Evolutionary conservation across 345 rosid genomes (phyloP).

Genomic region (Turnera subulata): DNA sequence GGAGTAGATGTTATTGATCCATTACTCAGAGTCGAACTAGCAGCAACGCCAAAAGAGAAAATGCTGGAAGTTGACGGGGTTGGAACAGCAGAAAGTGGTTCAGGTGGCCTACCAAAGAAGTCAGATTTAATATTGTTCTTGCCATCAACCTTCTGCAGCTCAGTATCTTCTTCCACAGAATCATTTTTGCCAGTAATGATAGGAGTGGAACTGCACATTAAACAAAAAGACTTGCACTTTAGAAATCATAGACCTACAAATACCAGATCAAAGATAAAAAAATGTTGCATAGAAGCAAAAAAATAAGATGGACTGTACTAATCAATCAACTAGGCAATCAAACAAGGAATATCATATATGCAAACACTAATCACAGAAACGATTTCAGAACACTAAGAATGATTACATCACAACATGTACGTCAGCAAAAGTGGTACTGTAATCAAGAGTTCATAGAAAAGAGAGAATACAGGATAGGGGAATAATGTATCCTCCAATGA

Average conservation of each 20-base stretch:
- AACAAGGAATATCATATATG: too few relatives aligned
- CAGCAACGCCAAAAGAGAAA: conserved; percentile 37
- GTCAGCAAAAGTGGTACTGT: too few relatives aligned
- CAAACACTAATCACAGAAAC: background rate
- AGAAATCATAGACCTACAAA: too few relatives aligned
- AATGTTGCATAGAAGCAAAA: too few relatives aligned
- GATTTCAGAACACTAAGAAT: background rate
- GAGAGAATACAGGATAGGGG: too few relatives aligned
- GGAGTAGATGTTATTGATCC: conserved; percentile 38
- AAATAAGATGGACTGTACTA: too few relatives aligned
- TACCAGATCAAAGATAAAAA: too few relatives aligned
- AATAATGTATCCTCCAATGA: too few relatives aligned
- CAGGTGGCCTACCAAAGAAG: conserved; percentile 17
- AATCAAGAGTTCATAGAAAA: too few relatives aligned
- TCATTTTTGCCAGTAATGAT: conserved; percentile 31
- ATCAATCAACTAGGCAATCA: too few relatives aligned
- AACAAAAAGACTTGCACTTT: background rate
- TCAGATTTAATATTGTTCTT: conserved; percentile 29
- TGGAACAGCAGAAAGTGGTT: conserved; percentile 33
- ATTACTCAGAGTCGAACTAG: conserved; percentile 33
- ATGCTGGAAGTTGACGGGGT: conserved; percentile 32
- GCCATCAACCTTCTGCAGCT: conserved; percentile 32
- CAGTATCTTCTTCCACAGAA: conserved; percentile 30
- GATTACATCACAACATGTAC: background rate
- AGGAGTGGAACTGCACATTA: conserved; percentile 43